Percentiles rank a stretch among this genome's conserved stretches.
These are phyloP conservation scores for Juglanconis juglandina DNA, from an alignment of 2,329 filamentous ascomycete species.

Conservation along the genomic window DNA sequence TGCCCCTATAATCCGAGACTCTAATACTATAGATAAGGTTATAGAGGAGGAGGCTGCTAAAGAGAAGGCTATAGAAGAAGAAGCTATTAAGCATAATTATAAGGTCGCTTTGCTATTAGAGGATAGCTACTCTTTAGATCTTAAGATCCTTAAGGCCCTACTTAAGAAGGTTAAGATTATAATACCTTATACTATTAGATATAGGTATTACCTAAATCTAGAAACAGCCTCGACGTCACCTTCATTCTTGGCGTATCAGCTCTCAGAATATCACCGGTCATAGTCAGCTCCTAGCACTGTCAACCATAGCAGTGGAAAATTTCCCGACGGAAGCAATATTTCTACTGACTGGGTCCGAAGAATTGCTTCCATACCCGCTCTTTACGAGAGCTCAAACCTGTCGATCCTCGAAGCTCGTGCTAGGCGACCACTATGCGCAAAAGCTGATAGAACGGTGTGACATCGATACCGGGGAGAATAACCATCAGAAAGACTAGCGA, in stretches of 20 bases:
- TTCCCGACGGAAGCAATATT: neutral
- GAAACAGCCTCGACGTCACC: too few species aligned
- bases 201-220: too few species aligned
- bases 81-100: too few species aligned
- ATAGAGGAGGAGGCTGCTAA: too few species aligned
- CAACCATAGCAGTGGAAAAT: neutral
- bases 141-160: too few species aligned
- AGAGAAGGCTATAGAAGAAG: too few species aligned
- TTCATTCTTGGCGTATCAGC: neutral
- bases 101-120: too few species aligned
- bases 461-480: neutral
- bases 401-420: neutral
- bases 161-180: too few species aligned
- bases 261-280: neutral
- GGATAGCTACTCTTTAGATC: too few species aligned
- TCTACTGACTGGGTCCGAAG: neutral
- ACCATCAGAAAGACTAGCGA: neutral
- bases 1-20: too few species aligned
- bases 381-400: neutral
- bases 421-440: neutral
- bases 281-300: neutral
- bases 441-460: neutral
- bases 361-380: neutral
- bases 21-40: too few species aligned
- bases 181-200: too few species aligned